Evolutionary conservation across 2,329 filamentous ascomycete genomes (phyloP).

Genomic region (Colletotrichum caudatum): DNA sequence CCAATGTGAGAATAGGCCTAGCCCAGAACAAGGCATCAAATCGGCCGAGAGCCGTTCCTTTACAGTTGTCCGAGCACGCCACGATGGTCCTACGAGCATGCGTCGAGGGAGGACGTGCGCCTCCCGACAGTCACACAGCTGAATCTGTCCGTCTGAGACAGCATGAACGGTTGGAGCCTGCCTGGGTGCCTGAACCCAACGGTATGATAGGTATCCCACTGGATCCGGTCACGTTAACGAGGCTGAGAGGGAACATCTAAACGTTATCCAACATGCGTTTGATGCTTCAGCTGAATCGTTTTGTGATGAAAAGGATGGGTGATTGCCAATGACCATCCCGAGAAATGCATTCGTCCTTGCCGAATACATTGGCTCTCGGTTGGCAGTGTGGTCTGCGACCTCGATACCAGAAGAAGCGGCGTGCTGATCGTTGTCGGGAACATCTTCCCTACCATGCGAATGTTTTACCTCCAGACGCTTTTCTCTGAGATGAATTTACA

Average conservation of each 20-base stretch:
- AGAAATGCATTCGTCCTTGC: not conserved
- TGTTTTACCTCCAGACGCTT: not conserved
- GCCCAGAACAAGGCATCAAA: not conserved
- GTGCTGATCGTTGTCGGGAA: slow-evolving; percentile 13
- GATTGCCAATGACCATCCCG: not conserved
- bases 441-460: not conserved
- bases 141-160: not conserved
- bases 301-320: not conserved
- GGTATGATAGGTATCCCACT: not conserved
- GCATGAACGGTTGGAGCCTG: slow-evolving; percentile 28
- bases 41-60: not conserved
- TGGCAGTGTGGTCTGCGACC: not conserved
- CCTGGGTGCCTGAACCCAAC: slow-evolving; percentile 6
- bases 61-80: slow-evolving; percentile 25
- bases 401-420: not conserved
- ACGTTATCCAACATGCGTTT: not conserved
- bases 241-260: not conserved
- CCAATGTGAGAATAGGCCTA: not conserved
- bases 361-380: not conserved
- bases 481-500: not conserved
- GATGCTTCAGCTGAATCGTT: not conserved
- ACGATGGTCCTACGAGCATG: not conserved
- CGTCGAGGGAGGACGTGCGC: slow-evolving; percentile 14
- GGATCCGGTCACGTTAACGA: no score
- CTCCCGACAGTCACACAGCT: not conserved